Evolutionary conservation across 1,139 yeast genomes (phyloP).

Genomic region (Suhomyces terraborum): DNA sequence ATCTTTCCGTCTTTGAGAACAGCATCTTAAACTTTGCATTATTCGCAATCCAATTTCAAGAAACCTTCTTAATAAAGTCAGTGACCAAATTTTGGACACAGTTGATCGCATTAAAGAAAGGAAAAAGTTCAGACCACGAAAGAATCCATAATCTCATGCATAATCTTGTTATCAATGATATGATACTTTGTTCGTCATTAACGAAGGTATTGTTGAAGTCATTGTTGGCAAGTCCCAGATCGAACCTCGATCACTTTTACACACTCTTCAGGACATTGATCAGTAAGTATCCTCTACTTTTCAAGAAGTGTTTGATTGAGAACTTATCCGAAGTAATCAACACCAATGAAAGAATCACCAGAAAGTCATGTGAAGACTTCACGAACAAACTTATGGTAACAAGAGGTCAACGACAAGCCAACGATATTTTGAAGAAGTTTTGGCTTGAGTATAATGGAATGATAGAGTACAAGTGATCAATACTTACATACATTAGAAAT

Average conservation of each 20-base stretch:
- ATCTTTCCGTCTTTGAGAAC: conserved; percentile 34
- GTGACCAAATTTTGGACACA: conserved; percentile 67
- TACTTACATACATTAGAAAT: conserved; percentile 8
- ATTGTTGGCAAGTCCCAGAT: conserved; percentile 55
- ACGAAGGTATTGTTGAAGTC: conserved; percentile 33
- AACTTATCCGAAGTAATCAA: conserved; percentile 16
- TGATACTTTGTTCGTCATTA: conserved; percentile 40
- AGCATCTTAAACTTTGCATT: conserved; percentile 46
- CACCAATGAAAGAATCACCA: not conserved
- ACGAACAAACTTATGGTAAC: conserved; percentile 59
- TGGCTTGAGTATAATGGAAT: conserved; percentile 63
- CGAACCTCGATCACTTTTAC: conserved; percentile 59
- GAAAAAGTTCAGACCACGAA: conserved; percentile 50
- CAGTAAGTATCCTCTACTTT: conserved; percentile 51
- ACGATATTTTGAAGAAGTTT: conserved; percentile 57
- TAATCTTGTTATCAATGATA: conserved; percentile 17
- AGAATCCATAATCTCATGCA: conserved; percentile 35
- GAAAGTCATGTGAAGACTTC: conserved; percentile 31
- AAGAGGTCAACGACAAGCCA: conserved; percentile 64
- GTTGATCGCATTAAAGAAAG: conserved; percentile 54
- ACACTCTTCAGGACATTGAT: conserved; percentile 57
- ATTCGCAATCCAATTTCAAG: conserved; percentile 53
- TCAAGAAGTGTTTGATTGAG: conserved; percentile 48
- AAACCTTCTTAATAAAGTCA: conserved; percentile 65
- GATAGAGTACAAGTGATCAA: conserved; percentile 37